Evolutionary conservation across 805 yeast genomes (phyloP).

Genomic region (Clavispora santaluciae): DNA sequence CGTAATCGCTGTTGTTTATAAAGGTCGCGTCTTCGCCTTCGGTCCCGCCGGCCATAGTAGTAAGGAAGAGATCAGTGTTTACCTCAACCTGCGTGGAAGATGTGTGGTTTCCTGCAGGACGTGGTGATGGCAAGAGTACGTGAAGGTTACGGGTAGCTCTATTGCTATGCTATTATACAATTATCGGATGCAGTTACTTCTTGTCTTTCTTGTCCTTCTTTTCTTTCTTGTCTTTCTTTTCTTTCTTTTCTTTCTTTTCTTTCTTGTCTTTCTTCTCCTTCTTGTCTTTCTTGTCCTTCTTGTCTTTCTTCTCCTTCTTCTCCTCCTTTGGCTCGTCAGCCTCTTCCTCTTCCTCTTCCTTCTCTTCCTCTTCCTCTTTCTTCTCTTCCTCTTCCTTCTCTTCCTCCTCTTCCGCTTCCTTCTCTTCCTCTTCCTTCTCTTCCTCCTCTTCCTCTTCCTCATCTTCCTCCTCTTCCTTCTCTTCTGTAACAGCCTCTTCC

Average conservation of each 20-base stretch:
- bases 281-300: slow-evolving; percentile 18
- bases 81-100: neutral
- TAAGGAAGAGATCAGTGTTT: neutral
- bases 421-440: slow-evolving; percentile 1
- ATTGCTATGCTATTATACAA: slow-evolving; percentile 3
- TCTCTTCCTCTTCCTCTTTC: slow-evolving; percentile 7
- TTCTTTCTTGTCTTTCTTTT: slow-evolving; percentile 23
- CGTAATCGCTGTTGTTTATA: slow-evolving; percentile 38
- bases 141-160: neutral
- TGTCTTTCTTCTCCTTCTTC: slow-evolving; percentile 24
- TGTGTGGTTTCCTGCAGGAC: neutral
- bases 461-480: slow-evolving; percentile 8
- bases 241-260: slow-evolving; percentile 6
- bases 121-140: neutral
- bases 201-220: slow-evolving; percentile 16
- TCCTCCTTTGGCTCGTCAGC: slow-evolving; percentile 14
- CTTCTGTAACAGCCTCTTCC: slow-evolving; percentile 3
- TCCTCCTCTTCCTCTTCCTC: slow-evolving; percentile 2
- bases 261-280: slow-evolving; percentile 6
- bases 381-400: slow-evolving; percentile 10
- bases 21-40: slow-evolving; percentile 25
- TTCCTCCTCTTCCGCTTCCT: slow-evolving; percentile 10
- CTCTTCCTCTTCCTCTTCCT: slow-evolving; percentile 19
- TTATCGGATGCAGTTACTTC: neutral
- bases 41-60: neutral